Percentiles rank a stretch among this genome's conserved stretches.
These are phyloP conservation scores for Larix kaempferi DNA, from an alignment of 75 land plant genomes.

Conservation along the genomic window DNA sequence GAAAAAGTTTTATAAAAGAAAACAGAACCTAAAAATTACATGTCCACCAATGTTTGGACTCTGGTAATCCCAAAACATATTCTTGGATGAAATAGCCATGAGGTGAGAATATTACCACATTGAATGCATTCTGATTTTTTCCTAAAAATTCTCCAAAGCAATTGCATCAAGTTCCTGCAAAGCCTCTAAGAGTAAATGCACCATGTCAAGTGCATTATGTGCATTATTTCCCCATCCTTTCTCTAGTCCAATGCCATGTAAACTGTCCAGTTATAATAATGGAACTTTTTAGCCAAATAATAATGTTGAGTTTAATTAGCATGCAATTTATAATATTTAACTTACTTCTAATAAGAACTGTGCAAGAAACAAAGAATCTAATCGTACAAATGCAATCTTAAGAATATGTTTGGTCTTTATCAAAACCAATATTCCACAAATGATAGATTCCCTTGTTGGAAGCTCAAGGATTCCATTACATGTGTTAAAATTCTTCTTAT, in stretches of 20 bases:
- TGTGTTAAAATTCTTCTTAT: slow-evolving; percentile 50
- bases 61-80: too few relatives aligned
- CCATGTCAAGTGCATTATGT: slow-evolving; percentile 61
- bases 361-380: background rate
- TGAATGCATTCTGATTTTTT: slow-evolving; percentile 70
- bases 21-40: too few relatives aligned
- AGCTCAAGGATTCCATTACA: slow-evolving; percentile 29
- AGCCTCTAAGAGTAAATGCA: slow-evolving; percentile 57
- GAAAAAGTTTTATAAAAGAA: too few relatives aligned
- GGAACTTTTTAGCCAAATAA: background rate
- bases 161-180: slow-evolving; percentile 89
- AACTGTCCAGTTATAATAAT: slow-evolving; percentile 29
- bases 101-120: slow-evolving; percentile 80
- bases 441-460: background rate
- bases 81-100: slow-evolving; percentile 99
- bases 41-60: too few relatives aligned
- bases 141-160: slow-evolving; percentile 58
- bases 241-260: slow-evolving; percentile 82
- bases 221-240: slow-evolving; percentile 66
- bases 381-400: background rate
- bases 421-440: background rate
- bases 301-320: background rate
- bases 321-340: background rate
- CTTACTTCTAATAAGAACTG: background rate
- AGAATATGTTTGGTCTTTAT: background rate